phyloP scores from a whole-genome alignment of 192 early-diverging fungal species.

The Dissophora ornata region DNA sequence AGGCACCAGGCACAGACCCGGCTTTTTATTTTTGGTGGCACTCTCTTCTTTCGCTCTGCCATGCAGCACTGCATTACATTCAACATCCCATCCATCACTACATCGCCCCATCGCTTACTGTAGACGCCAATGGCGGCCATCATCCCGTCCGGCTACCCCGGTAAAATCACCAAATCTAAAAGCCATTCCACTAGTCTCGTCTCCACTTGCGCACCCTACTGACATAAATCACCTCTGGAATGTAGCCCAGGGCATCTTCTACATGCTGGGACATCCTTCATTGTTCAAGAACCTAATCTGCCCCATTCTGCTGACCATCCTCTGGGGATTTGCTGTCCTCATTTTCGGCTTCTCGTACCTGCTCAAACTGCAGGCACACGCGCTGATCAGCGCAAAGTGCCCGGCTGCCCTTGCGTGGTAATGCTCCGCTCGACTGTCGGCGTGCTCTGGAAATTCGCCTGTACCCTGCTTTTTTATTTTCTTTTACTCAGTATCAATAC shows the following conservation, averaged over 20 bases:
- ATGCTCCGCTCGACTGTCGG: not conserved
- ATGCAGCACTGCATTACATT: too few species aligned
- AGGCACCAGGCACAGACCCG: too few species aligned
- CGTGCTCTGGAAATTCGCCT: too few species aligned
- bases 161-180: constrained; percentile 8
- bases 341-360: constrained; percentile 67
- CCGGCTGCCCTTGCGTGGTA: constrained; percentile 74
- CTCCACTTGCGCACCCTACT: too few species aligned
- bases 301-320: constrained; percentile 61
- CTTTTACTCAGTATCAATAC: too few species aligned
- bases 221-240: too few species aligned
- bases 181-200: not conserved
- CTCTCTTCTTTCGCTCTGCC: too few species aligned
- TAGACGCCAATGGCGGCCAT: constrained; percentile 27
- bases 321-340: constrained; percentile 57
- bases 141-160: constrained; percentile 45
- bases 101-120: too few species aligned
- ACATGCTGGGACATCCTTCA: constrained; percentile 58
- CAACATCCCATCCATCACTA: too few species aligned
- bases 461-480: too few species aligned
- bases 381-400: constrained; percentile 58
- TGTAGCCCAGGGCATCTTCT: constrained; percentile 54
- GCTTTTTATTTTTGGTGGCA: too few species aligned
- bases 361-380: constrained; percentile 69
- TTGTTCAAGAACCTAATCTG: constrained; percentile 58